Evolutionary conservation across 306 rosid genomes (phyloP).

Genomic region (Vigna mungo): DNA sequence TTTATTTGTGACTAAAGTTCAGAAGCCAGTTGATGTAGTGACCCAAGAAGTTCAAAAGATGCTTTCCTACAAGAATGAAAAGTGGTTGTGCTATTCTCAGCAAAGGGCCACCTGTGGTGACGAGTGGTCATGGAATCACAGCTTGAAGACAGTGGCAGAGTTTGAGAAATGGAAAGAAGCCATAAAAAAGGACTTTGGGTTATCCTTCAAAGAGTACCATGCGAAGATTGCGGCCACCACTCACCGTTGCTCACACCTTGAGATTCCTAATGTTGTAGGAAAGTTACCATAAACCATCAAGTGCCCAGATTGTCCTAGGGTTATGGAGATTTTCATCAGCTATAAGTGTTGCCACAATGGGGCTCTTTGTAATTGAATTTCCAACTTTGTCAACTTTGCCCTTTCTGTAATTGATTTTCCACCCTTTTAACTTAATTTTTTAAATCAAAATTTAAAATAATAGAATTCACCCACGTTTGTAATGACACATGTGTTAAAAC

Average conservation of each 20-base stretch:
- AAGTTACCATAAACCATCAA: slow-evolving; percentile 45
- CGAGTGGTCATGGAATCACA: slow-evolving; percentile 58
- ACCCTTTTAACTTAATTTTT: too few relatives aligned
- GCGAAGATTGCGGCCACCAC: background rate
- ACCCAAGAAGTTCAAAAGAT: slow-evolving; percentile 51
- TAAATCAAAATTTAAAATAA: too few relatives aligned
- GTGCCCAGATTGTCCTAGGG: slow-evolving; percentile 48
- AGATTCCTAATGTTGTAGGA: slow-evolving; percentile 40
- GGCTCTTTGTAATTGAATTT: too few relatives aligned
- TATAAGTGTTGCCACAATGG: slow-evolving; percentile 54
- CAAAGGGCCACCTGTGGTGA: slow-evolving; percentile 59
- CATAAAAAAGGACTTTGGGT: slow-evolving; percentile 36
- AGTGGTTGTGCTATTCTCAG: slow-evolving; percentile 67
- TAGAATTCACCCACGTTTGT: too few relatives aligned
- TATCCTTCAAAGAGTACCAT: slow-evolving; percentile 32
- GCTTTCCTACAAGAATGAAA: slow-evolving; percentile 69
- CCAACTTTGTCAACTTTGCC: too few relatives aligned
- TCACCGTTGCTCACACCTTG: slow-evolving; percentile 48
- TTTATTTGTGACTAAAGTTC: slow-evolving; percentile 53
- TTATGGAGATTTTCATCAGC: slow-evolving; percentile 49
- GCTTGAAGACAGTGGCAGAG: slow-evolving; percentile 56
- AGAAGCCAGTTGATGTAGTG: slow-evolving; percentile 40
- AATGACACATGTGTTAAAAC: too few relatives aligned
- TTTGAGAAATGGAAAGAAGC: slow-evolving; percentile 68
- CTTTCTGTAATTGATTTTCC: too few relatives aligned